phyloP scores from a whole-genome alignment of 2,329 filamentous ascomycete species.

The Macrophomina tecta region DNA sequence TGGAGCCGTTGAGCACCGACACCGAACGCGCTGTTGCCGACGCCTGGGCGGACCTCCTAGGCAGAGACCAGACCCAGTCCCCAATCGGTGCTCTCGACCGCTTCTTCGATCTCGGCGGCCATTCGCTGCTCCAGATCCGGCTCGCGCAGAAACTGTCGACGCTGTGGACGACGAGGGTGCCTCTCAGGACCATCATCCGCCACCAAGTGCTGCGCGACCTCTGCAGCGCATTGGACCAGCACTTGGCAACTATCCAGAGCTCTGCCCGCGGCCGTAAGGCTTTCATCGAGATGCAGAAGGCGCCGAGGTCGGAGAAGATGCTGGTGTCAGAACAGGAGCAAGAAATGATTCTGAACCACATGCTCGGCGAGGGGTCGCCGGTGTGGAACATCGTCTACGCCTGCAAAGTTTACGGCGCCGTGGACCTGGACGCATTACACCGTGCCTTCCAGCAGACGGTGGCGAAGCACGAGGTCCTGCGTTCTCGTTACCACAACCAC shows the following conservation, averaged over 20 bases:
- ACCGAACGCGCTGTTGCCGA: conserved; percentile 18
- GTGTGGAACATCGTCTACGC: conserved; percentile 14
- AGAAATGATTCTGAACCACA: conserved; percentile 8
- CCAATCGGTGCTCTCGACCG: conserved; percentile 12
- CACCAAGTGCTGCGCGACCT: conserved; percentile 22
- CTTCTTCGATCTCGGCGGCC: conserved; percentile 28
- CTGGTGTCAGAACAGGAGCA: conserved; percentile 12
- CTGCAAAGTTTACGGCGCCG: conserved; percentile 1
- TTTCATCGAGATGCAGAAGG: neutral
- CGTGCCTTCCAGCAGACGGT: neutral
- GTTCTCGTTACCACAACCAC: conserved; percentile 2
- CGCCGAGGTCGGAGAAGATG: neutral
- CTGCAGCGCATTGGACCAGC: conserved; percentile 9
- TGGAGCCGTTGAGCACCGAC: conserved; percentile 1
- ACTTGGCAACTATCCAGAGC: neutral
- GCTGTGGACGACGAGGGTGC: conserved; percentile 11
- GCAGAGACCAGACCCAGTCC: neutral
- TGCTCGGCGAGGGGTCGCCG: neutral
- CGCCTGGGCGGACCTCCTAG: conserved; percentile 24
- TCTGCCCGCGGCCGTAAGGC: neutral
- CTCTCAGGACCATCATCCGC: conserved; percentile 24
- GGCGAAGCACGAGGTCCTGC: conserved; percentile 11
- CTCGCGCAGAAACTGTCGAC: conserved; percentile 26
- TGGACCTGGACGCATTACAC: neutral
- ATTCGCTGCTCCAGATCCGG: conserved; percentile 28